Conservation (phyloP, 2,329 filamentous ascomycete genomes). For the Aspergillus sp. region DNA sequence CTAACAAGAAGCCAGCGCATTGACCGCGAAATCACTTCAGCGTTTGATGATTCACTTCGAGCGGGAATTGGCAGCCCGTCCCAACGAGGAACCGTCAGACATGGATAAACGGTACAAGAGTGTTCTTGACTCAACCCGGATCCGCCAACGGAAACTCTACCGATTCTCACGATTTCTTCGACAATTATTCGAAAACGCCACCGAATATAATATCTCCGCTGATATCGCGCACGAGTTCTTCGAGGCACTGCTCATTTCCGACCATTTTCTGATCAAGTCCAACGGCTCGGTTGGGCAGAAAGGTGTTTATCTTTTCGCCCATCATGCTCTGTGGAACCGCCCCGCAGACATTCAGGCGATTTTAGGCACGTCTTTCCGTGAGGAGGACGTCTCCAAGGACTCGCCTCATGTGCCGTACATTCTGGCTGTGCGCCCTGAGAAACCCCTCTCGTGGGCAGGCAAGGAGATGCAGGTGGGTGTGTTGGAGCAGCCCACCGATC, state of each 20-base stretch:
- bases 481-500: conserved; percentile 75
- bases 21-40: conserved; percentile 89
- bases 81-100: conserved; percentile 78
- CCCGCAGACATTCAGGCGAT: conserved; percentile 82
- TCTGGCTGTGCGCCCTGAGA: conserved; percentile 79
- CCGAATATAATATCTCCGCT: conserved; percentile 81
- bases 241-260: conserved; percentile 74
- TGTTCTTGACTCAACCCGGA: conserved; percentile 90
- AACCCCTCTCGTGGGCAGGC: conserved; percentile 77
- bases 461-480: conserved; percentile 69
- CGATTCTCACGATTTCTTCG: conserved; percentile 89
- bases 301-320: conserved; percentile 80
- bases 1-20: conserved; percentile 53
- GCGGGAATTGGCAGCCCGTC: conserved; percentile 78
- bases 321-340: conserved; percentile 71
- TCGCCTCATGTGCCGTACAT: conserved; percentile 74
- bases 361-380: conserved; percentile 74
- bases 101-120: conserved; percentile 98
- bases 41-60: conserved; percentile 90
- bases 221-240: conserved; percentile 74
- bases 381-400: conserved; percentile 69
- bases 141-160: conserved; percentile 93
- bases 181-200: conserved; percentile 93
- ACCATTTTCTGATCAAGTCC: conserved; percentile 83
- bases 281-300: conserved; percentile 65